phyloP scores from a whole-genome alignment of 208 protist genomes.

The Plasmodiophora brassicae region DNA sequence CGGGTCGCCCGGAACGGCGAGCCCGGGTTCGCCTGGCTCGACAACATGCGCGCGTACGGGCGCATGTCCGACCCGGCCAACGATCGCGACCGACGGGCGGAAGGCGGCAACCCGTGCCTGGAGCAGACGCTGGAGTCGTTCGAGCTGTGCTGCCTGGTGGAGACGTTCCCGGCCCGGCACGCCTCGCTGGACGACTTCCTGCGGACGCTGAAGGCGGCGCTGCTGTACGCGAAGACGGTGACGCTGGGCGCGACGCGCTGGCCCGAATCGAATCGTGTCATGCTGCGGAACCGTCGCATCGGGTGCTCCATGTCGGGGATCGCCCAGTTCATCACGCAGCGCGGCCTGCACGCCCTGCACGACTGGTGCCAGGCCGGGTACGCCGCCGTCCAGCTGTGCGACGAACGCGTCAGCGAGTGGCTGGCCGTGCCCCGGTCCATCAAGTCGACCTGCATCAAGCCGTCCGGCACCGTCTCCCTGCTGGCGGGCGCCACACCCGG shows the following conservation, averaged over 20 bases:
- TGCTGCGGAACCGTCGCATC: slow-evolving; percentile 69
- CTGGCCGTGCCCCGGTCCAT: slow-evolving; percentile 68
- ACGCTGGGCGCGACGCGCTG: slow-evolving; percentile 68
- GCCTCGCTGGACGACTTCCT: slow-evolving; percentile 63
- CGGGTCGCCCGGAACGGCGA: slow-evolving; percentile 67
- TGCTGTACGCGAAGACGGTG: slow-evolving; percentile 70
- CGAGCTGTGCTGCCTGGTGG: slow-evolving; percentile 74
- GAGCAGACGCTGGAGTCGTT: slow-evolving; percentile 73
- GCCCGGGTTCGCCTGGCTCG: slow-evolving; percentile 69
- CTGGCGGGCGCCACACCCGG: slow-evolving; percentile 73
- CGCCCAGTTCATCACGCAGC: slow-evolving; percentile 42
- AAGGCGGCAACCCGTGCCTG: slow-evolving; percentile 70
- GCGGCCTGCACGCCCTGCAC: slow-evolving; percentile 53
- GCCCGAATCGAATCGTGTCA: slow-evolving; percentile 66
- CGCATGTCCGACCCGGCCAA: slow-evolving; percentile 58
- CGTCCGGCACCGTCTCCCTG: slow-evolving; percentile 70
- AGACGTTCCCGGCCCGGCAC: slow-evolving; percentile 73
- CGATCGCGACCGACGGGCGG: slow-evolving; percentile 52
- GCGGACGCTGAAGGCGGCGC: slow-evolving; percentile 63
- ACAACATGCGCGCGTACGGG: slow-evolving; percentile 69
- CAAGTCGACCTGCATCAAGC: slow-evolving; percentile 71
- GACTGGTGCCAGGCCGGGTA: slow-evolving; percentile 65
- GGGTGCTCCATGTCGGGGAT: slow-evolving; percentile 70
- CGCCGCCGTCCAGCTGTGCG: slow-evolving; percentile 53
- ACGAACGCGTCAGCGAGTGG: slow-evolving; percentile 57